Conservation (phyloP, 1,139 yeast species). For the Yamadazyma sp. region DNA sequence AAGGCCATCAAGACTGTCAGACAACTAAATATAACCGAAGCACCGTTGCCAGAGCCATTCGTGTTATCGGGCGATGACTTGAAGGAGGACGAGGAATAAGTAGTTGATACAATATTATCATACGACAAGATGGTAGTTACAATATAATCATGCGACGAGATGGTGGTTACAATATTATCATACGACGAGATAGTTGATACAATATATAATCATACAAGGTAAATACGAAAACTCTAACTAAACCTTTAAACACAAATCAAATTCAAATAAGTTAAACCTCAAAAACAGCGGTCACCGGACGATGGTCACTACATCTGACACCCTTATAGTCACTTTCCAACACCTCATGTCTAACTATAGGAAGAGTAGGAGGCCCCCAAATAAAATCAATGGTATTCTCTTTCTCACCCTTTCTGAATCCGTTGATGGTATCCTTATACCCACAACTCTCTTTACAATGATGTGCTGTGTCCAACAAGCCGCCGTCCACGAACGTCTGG, state of each 20-base stretch:
- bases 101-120: not conserved
- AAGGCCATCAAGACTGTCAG: slow-evolving; percentile 82
- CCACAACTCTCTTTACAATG: slow-evolving; percentile 23
- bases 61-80: slow-evolving; percentile 55
- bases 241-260: too few relatives aligned
- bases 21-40: slow-evolving; percentile 77
- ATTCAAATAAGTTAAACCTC: slow-evolving; percentile 9
- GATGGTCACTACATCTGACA: slow-evolving; percentile 41
- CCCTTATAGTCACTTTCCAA: slow-evolving; percentile 27
- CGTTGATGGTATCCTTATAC: slow-evolving; percentile 36
- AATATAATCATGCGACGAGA: too few relatives aligned
- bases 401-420: slow-evolving; percentile 29
- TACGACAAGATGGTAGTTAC: too few relatives aligned
- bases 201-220: too few relatives aligned
- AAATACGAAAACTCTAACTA: too few relatives aligned
- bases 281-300: slow-evolving; percentile 39
- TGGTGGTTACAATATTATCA: too few relatives aligned
- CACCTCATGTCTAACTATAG: slow-evolving; percentile 35
- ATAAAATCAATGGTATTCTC: slow-evolving; percentile 27
- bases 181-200: too few relatives aligned
- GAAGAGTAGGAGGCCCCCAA: slow-evolving; percentile 25
- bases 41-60: slow-evolving; percentile 91
- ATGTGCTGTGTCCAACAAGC: slow-evolving; percentile 19
- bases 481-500: slow-evolving; percentile 26
- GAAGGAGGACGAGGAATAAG: slow-evolving; percentile 26